phyloP scores from a whole-genome alignment of 805 yeast species.

The Barnettozyma sp. region DNA sequence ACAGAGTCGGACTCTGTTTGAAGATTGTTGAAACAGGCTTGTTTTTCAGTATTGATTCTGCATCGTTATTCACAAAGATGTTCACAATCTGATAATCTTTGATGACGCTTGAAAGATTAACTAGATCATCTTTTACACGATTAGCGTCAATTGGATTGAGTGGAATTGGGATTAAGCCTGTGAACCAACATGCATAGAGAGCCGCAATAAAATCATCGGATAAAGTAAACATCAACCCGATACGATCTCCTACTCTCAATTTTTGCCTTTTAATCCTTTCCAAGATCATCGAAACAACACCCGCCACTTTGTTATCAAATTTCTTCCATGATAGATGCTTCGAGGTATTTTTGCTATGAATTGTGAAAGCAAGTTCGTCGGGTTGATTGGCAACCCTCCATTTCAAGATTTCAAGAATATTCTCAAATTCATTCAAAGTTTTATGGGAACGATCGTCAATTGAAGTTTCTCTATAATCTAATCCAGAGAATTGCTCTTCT shows the following conservation, averaged over 20 bases:
- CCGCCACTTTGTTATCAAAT: constrained; percentile 68
- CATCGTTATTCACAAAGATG: constrained; percentile 71
- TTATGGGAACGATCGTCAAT: constrained; percentile 72
- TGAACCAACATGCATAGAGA: constrained; percentile 75
- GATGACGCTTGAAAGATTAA: constrained; percentile 57
- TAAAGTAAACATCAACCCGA: constrained; percentile 76
- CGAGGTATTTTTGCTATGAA: constrained; percentile 36
- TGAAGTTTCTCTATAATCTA: constrained; percentile 70
- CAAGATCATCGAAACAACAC: constrained; percentile 64
- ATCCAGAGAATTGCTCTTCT: constrained; percentile 70
- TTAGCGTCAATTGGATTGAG: constrained; percentile 62
- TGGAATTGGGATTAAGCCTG: constrained; percentile 77
- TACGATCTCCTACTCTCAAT: constrained; percentile 61
- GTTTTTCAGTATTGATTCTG: constrained; percentile 59
- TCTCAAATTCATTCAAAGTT: constrained; percentile 64
- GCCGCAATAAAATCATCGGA: constrained; percentile 83
- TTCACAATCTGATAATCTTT: constrained; percentile 65
- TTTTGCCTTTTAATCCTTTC: constrained; percentile 65
- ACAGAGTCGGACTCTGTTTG: constrained; percentile 35
- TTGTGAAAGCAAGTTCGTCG: constrained; percentile 70
- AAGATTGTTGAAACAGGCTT: constrained; percentile 57
- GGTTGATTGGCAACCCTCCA: constrained; percentile 70
- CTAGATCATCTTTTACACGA: constrained; percentile 66
- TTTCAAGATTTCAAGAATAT: constrained; percentile 67
- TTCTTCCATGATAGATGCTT: constrained; percentile 71